Base-by-base conservation (phyloP, 805 yeast species). In the Cyberlindnera lachancei region DNA sequence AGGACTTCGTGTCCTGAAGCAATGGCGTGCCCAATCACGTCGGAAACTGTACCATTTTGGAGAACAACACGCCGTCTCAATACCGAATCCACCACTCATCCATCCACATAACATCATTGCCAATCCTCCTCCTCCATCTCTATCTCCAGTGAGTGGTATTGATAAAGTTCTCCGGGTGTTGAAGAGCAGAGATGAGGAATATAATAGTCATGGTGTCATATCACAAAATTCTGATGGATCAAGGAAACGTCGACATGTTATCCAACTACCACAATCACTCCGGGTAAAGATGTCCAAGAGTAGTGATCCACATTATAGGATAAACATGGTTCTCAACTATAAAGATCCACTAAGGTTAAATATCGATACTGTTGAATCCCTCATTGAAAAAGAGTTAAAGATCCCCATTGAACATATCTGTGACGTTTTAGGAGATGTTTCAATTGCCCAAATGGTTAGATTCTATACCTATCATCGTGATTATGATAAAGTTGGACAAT, bases 261-360 rank as follows among this genome's bases (percentile, higher is more conserved):
- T n/a, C n/a, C 31, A 29, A 13, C 27, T 36, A 13, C 47, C 41
- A 7, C 26, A 23, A 11, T 11, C 25, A 1, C 26, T 45, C 10
- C 18, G 23, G 7, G 4, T 4, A 1, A 23, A 24, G 8, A 19
- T 44, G 13, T 14, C 27, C 4, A 28, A 25, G 7, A 26, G 37
- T 2, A 40, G 45, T 16, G 52, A 48, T 27, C 25, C 37, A 1
- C 53, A 48, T 32, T 33, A 38, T 12, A 40, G 37, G n/a, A 27
- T 48, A 4, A 31, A 32, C 6, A 26, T 30, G 3, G 12, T 48
- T 14, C 25, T 48, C 13, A 18, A 23, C 10, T 38, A 35, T 23
- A 27, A 33, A 10, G 33, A 40, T 4, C 39, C 39, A 1, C 23
- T 41, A 6, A 37, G 37, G 7, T 18, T 48, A 6, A 34, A 32